Evolutionary conservation across 371 early-diverging fungal genomes (phyloP).

Genomic region (Apophysomyces trapeziformis): DNA sequence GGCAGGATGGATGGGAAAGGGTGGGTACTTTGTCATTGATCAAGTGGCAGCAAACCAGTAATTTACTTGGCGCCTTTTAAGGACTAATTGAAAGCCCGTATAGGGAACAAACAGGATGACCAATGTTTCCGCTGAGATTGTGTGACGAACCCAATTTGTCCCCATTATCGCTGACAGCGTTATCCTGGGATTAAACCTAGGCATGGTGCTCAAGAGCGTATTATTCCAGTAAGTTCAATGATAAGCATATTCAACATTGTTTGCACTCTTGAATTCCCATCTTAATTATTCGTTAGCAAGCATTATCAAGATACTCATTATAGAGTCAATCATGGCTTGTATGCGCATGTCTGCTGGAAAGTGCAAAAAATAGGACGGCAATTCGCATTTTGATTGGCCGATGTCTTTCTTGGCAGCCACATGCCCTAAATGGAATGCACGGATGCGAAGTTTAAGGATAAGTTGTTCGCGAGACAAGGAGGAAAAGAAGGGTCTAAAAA

Average conservation of each 20-base stretch:
- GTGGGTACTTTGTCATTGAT: not conserved
- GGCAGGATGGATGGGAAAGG: not conserved
- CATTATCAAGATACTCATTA: no score
- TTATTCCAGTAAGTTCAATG: not conserved
- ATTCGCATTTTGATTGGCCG: no score
- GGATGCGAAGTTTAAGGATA: no score
- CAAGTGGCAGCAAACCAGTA: not conserved
- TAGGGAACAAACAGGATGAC: not conserved
- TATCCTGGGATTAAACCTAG: not conserved
- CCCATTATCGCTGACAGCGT: not conserved
- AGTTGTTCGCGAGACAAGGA: no score
- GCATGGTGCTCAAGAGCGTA: not conserved
- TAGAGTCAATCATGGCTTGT: no score
- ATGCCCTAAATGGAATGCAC: no score
- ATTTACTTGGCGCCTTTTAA: not conserved
- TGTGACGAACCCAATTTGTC: not conserved
- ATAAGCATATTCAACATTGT: not conserved
- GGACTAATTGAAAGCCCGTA: not conserved
- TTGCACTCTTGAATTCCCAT: not conserved
- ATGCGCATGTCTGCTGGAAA: no score
- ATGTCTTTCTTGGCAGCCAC: no score
- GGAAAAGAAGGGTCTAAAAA: no score
- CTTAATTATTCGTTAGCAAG: no score
- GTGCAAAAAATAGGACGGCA: no score
- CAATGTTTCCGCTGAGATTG: not conserved